Conservation (phyloP, 805 yeast species). For the Grigorovia transvaalensis region DNA sequence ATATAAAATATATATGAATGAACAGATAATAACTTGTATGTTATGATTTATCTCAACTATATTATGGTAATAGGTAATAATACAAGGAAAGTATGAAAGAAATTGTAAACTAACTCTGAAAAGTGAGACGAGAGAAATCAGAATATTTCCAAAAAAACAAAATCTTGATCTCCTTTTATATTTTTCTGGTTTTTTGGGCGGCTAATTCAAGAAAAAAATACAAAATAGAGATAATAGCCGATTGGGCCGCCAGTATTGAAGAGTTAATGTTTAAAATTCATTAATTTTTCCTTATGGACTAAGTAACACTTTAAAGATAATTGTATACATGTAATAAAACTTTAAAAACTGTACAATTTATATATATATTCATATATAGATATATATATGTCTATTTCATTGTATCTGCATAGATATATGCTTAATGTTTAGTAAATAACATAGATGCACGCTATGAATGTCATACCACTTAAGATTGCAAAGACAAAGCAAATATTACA, state of each 20-base stretch:
- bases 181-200: background rate
- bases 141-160: background rate
- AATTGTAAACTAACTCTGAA: background rate
- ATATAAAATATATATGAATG: background rate
- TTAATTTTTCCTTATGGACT: too few relatives aligned
- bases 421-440: constrained; percentile 45
- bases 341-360: too few relatives aligned
- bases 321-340: too few relatives aligned
- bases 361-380: too few relatives aligned
- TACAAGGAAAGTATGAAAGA: background rate
- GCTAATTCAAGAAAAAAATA: background rate
- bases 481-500: constrained; percentile 86
- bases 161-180: background rate
- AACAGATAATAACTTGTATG: background rate
- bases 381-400: too few relatives aligned
- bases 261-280: background rate
- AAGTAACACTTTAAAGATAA: too few relatives aligned
- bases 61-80: too few relatives aligned
- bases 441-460: constrained; percentile 76
- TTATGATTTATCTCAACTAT: too few relatives aligned
- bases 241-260: background rate
- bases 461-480: constrained; percentile 84
- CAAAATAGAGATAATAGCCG: background rate
- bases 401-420: background rate
- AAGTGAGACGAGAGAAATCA: background rate